Evolutionary conservation across 2,329 filamentous ascomycete genomes (phyloP), one percentile per base, ranked within the genome.

Genomic region (Pseudogymnoascus sp.): DNA sequence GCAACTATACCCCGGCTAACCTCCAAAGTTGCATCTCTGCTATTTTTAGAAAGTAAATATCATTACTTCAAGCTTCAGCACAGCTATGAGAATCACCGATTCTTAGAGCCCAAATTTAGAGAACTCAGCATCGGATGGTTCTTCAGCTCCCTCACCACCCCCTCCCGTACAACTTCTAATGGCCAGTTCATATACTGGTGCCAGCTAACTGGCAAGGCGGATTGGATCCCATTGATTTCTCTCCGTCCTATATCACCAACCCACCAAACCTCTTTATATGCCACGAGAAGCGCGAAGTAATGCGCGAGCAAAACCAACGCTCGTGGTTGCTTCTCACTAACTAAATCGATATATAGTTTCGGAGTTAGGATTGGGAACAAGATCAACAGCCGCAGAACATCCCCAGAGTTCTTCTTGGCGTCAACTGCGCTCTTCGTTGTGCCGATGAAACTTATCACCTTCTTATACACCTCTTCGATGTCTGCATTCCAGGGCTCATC

Each of bases 231-330:
- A 12, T 61, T 60, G n/a, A 66, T 61, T 40, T 67, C 67, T 23
- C 65, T 56, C 31, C 65, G 40, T 11, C 62, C 70, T 62, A 72
- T 72, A 23, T 66, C 68, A 16, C 65, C 62, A 59, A 74, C 69
- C 74, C 74, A 75, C 74, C 74, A 75, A 38, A 75, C 68, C n/a
- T 70, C 68, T 31, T 70, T 69, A 28, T 73, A 53, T 37, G 72
- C 64, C 62, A 71, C 69, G 12, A 75, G 67, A 12, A 75, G 63
- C 0, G 73, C 70, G 64, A 75, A 69, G 69, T 71, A 75, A 66
- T 75, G 71, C 1, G 74, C 70, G 56, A 71, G 40, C 5, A 71
- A 62, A n/a, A 68, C 64, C 40, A 71, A 61, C 1, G 69, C 65
- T 21, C 67, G 61, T 1, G 67, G 65, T 43, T 64, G 40, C 23